Conservation (phyloP, 2,329 filamentous ascomycete genomes). For the Tolypocladium tropicale region DNA sequence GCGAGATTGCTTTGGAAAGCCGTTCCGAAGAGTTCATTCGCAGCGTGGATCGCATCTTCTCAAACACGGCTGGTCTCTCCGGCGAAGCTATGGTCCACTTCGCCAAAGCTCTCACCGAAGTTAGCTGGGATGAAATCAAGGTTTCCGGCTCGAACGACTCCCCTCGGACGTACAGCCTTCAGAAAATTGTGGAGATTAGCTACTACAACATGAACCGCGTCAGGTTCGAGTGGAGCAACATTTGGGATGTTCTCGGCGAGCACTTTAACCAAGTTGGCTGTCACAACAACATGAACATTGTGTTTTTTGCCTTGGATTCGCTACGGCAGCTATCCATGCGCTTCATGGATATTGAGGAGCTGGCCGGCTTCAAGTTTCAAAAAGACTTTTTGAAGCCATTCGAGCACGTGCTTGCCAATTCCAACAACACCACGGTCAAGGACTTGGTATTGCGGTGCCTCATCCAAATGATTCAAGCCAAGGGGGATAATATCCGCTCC, state of each 20-base stretch:
- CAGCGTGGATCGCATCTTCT: conserved; percentile 91
- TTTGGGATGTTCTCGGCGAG: conserved; percentile 95
- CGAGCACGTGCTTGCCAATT: conserved; percentile 93
- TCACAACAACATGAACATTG: conserved; percentile 90
- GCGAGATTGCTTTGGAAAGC: conserved; percentile 83
- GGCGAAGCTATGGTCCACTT: conserved; percentile 95
- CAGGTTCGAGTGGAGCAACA: conserved; percentile 94
- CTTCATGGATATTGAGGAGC: conserved; percentile 96
- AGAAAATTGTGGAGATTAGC: conserved; percentile 97
- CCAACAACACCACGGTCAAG: conserved; percentile 83
- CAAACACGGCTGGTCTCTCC: conserved; percentile 85
- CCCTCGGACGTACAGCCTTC: conserved; percentile 90
- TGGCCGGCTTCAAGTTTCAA: conserved; percentile 98
- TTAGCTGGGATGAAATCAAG: conserved; percentile 98
- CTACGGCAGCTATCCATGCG: conserved; percentile 93
- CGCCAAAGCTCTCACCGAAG: conserved; percentile 81
- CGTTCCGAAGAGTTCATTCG: conserved; percentile 89
- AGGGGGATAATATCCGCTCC: conserved; percentile 92
- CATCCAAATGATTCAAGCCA: conserved; percentile 97
- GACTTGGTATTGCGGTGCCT: conserved; percentile 94
- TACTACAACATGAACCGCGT: conserved; percentile 99
- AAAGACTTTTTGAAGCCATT: conserved; percentile 99
- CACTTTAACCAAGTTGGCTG: conserved; percentile 98
- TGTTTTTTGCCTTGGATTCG: conserved; percentile 95
- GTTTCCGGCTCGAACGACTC: conserved; percentile 94